These are phyloP conservation scores for Ceratobasidium papillatum DNA, from an alignment of 1,284 basidiomycete species.

Conservation along the genomic window DNA sequence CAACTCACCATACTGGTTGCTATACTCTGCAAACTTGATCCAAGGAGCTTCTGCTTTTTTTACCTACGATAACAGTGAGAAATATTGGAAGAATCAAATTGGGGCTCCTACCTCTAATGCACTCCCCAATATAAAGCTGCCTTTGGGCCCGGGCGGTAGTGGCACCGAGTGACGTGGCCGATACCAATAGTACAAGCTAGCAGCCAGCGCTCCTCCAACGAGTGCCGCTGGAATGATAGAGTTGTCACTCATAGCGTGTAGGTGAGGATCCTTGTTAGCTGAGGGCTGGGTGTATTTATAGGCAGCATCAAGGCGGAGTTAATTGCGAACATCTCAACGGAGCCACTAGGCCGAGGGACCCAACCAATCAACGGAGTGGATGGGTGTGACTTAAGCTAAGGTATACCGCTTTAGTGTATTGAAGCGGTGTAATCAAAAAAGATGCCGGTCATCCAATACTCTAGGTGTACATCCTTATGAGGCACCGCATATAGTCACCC, in stretches of 20 bases:
- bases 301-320: no score
- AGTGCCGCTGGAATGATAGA: not conserved
- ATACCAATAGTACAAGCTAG: constrained; percentile 1
- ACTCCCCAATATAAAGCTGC: constrained; percentile 8
- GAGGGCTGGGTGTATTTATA: no score
- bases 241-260: not conserved
- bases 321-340: no score
- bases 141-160: constrained; percentile 29
- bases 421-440: no score
- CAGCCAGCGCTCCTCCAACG: not conserved
- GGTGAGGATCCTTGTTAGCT: no score
- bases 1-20: not conserved
- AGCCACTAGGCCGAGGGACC: not conserved
- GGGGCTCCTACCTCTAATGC: constrained; percentile 5
- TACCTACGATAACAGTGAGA: not conserved
- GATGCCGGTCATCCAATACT: not conserved
- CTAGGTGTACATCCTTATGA: not conserved
- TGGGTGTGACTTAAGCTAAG: no score
- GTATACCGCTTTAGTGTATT: no score
- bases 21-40: constrained; percentile 27
- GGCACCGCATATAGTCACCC: not conserved
- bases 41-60: constrained; percentile 1
- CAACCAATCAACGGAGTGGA: not conserved
- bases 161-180: not conserved
- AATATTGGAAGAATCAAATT: not conserved